Conservation (phyloP, 345 rosid species). For the Melaleuca quinquenervia region DNA sequence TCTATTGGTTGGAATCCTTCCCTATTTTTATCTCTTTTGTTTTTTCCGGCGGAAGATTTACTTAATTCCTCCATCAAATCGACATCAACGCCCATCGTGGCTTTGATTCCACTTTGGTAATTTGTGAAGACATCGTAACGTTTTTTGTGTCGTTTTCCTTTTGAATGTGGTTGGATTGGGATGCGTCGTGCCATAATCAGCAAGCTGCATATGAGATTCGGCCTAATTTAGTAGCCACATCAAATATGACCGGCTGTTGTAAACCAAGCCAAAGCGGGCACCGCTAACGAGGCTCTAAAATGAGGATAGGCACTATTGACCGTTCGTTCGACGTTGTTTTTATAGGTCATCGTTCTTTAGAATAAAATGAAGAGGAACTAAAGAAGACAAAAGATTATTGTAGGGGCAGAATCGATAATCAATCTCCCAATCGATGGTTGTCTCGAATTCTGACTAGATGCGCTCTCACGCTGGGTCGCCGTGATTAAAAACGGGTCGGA, state of each 20-base stretch:
- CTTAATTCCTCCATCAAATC: not conserved
- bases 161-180: not conserved
- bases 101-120: too few relatives aligned
- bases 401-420: too few relatives aligned
- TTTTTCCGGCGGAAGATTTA: not conserved
- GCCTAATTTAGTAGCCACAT: not conserved
- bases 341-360: too few relatives aligned
- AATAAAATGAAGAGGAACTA: too few relatives aligned
- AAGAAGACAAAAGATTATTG: too few relatives aligned
- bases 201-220: not conserved
- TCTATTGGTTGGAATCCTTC: not conserved
- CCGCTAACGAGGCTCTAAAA: not conserved
- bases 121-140: too few relatives aligned
- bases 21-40: not conserved
- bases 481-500: not conserved
- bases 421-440: too few relatives aligned
- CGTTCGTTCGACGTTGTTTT: too few relatives aligned
- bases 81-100: too few relatives aligned
- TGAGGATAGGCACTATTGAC: not conserved
- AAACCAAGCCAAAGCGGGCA: rapidly evolving
- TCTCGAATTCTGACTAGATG: too few relatives aligned
- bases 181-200: not conserved
- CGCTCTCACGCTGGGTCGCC: too few relatives aligned
- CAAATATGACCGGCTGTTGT: not conserved
- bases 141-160: too few relatives aligned